Conservation (phyloP, 306 rosid genomes). For the Morella rubra region DNA sequence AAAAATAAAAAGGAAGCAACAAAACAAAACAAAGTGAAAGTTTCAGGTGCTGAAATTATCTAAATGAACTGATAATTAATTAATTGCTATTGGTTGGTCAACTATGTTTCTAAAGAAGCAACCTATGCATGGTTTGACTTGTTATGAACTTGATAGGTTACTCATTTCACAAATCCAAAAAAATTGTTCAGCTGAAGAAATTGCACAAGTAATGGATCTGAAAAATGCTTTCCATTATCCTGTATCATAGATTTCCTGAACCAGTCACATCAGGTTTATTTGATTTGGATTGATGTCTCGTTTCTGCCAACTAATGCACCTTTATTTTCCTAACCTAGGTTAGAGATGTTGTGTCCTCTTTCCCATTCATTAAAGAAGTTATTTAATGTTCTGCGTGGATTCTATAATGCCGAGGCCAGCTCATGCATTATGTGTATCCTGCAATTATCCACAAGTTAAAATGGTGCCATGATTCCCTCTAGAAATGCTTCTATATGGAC, state of each 20-base stretch:
- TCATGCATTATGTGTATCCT: not conserved
- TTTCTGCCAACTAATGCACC: not conserved
- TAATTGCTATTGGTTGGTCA: no score
- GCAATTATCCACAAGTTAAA: not conserved
- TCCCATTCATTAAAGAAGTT: not conserved
- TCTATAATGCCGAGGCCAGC: not conserved
- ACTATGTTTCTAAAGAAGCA: no score
- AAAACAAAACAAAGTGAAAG: no score
- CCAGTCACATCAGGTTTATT: not conserved
- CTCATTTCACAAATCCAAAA: no score
- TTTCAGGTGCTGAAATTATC: not conserved
- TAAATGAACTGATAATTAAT: not conserved
- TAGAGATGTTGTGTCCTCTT: not conserved
- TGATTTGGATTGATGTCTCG: not conserved
- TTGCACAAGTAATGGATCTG: not conserved
- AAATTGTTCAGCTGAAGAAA: no score
- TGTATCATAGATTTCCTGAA: not conserved
- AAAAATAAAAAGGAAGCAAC: no score
- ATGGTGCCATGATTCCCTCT: not conserved
- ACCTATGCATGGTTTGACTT: no score
- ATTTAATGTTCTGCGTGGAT: not conserved
- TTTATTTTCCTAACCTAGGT: not conserved
- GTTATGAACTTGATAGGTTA: no score
- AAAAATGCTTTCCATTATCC: not conserved
- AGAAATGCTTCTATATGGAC: not conserved